Evolutionary conservation across 257 asterid species (phyloP).

Genomic region (Nyctanthes arbortristis): DNA sequence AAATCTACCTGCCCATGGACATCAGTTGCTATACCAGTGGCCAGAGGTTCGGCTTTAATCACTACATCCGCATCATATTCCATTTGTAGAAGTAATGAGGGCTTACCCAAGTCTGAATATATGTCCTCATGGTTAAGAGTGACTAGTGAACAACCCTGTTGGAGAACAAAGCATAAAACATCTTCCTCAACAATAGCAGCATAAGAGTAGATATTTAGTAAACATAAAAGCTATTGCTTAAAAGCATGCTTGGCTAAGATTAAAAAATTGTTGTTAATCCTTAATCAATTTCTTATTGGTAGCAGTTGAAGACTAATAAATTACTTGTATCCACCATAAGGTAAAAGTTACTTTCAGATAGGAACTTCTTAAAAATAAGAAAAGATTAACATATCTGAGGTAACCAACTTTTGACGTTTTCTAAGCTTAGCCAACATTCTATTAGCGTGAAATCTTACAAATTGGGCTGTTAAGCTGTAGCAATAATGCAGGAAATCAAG

Average conservation of each 20-base stretch:
- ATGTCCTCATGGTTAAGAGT: slow-evolving; percentile 80
- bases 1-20: slow-evolving; percentile 91
- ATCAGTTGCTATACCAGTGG: slow-evolving; percentile 88
- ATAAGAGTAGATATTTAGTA: slow-evolving; percentile 3
- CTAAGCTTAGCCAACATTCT: no score
- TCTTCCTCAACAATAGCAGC: neutral
- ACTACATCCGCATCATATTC: slow-evolving; percentile 73
- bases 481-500: slow-evolving; percentile 85
- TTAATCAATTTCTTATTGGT: no score
- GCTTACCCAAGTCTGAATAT: slow-evolving; percentile 53
- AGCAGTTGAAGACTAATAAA: no score
- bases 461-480: slow-evolving; percentile 66
- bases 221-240: no score
- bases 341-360: no score
- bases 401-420: no score
- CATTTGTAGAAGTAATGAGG: slow-evolving; percentile 59
- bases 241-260: no score
- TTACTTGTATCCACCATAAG: no score
- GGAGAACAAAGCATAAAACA: slow-evolving; percentile 24
- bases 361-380: no score
- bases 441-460: slow-evolving; percentile 59
- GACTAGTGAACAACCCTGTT: slow-evolving; percentile 68
- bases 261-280: no score
- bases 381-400: no score
- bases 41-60: slow-evolving; percentile 84